A percentile compares a stretch with the other conserved stretches of the same genome.
phyloP scores from a whole-genome alignment of 2,329 filamentous ascomycete species.

The Allantophomopsis lycopodina region DNA sequence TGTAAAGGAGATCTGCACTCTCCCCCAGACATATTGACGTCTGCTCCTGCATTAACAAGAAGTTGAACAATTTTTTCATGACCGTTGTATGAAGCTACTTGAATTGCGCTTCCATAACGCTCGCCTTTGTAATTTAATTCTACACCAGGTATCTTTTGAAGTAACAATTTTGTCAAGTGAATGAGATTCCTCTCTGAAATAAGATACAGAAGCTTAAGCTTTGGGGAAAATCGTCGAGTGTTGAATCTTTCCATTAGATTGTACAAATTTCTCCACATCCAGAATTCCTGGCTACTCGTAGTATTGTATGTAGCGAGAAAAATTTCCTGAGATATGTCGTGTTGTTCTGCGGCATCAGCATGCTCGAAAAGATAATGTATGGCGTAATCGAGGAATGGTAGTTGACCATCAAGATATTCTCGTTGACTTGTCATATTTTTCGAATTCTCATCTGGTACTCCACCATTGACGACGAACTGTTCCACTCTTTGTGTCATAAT shows the following conservation, averaged over 20 bases:
- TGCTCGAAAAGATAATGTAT: constrained; percentile 25
- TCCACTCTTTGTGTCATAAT: constrained; percentile 14
- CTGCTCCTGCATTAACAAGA: neutral
- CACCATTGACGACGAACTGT: constrained; percentile 1
- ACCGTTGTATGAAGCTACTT: neutral
- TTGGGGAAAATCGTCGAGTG: constrained; percentile 11
- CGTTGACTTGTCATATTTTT: constrained; percentile 9
- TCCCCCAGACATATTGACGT: too few species aligned
- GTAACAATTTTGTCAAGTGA: constrained; percentile 1
- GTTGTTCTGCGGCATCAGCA: constrained; percentile 21
- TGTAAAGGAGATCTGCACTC: too few species aligned
- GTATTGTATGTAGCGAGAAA: constrained; percentile 20
- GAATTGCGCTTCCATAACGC: neutral
- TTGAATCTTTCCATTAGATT: constrained; percentile 18
- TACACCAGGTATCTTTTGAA: neutral
- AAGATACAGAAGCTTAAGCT: constrained; percentile 20
- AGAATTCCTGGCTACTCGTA: constrained; percentile 6
- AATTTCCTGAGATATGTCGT: constrained; percentile 15
- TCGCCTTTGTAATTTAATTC: neutral
- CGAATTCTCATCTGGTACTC: constrained; percentile 5
- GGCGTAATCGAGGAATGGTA: constrained; percentile 33
- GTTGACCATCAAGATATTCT: constrained; percentile 9
- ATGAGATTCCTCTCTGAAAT: constrained; percentile 18
- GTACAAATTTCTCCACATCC: constrained; percentile 15
- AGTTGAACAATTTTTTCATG: neutral